Conservation (phyloP, 2,329 filamentous ascomycete species). For the Hymenoscyphus repandus region DNA sequence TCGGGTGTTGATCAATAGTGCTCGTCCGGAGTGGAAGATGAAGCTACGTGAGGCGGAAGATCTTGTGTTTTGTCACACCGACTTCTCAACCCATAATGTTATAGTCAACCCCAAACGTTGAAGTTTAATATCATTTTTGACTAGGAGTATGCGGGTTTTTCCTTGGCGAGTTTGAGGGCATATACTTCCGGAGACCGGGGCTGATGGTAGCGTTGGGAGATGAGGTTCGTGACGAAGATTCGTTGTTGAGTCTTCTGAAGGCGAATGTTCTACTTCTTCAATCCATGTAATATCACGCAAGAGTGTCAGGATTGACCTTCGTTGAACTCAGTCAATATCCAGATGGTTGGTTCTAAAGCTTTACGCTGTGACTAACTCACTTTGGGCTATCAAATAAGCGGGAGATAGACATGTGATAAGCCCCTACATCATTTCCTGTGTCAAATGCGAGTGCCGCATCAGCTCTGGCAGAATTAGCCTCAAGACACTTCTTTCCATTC, state of each 20-base stretch:
- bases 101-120: neutral
- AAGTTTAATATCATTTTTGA: neutral
- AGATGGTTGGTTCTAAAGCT: no score
- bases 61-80: neutral
- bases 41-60: neutral
- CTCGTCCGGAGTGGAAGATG: neutral
- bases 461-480: no score
- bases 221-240: neutral
- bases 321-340: no score
- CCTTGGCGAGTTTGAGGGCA: neutral
- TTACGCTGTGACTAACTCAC: no score
- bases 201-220: neutral
- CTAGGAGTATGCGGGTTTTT: neutral
- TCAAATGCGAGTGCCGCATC: no score
- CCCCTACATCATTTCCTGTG: no score
- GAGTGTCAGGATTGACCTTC: no score
- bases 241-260: neutral
- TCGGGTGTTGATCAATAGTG: neutral
- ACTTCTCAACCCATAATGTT: neutral
- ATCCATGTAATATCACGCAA: no score
- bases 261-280: neutral
- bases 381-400: no score
- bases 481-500: no score
- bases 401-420: no score
- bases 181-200: neutral